phyloP scores from a whole-genome alignment of 208 protist species.

The Crithidia sp. region DNA sequence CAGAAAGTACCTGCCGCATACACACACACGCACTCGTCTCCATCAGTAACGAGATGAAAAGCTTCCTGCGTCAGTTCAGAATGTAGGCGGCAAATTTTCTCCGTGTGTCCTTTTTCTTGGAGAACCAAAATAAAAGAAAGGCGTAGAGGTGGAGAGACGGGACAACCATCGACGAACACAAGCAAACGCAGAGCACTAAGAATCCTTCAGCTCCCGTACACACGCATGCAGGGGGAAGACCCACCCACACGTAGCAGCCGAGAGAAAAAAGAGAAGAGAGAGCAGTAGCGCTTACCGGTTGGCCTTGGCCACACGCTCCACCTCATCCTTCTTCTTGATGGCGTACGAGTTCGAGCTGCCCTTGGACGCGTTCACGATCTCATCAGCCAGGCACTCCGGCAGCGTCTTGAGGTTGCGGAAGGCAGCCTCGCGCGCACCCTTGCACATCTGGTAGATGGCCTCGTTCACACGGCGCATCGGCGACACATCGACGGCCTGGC shows the following conservation, averaged over 20 bases:
- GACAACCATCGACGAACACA: too few species aligned
- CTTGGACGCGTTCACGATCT: slow-evolving; percentile 99
- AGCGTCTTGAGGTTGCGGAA: slow-evolving; percentile 99
- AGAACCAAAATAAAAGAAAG: too few species aligned
- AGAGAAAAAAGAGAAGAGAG: not conserved
- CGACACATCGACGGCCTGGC: slow-evolving; percentile 99
- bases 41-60: too few species aligned
- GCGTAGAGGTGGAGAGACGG: too few species aligned
- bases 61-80: too few species aligned
- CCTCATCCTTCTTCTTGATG: slow-evolving; percentile 99
- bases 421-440: slow-evolving; percentile 97
- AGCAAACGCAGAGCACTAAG: not conserved
- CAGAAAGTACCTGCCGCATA: too few species aligned
- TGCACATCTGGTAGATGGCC: slow-evolving; percentile 98
- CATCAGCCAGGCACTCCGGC: slow-evolving; percentile 99
- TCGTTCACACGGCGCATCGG: slow-evolving; percentile 99
- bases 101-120: too few species aligned
- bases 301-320: slow-evolving; percentile 99
- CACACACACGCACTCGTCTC: too few species aligned
- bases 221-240: not conserved
- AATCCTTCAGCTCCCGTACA: not conserved
- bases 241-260: not conserved
- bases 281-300: slow-evolving; percentile 96
- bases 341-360: slow-evolving; percentile 98
- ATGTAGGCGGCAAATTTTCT: too few species aligned